Base-by-base conservation (phyloP, 2,329 filamentous ascomycete species). In the Cercospora zeina region DNA sequence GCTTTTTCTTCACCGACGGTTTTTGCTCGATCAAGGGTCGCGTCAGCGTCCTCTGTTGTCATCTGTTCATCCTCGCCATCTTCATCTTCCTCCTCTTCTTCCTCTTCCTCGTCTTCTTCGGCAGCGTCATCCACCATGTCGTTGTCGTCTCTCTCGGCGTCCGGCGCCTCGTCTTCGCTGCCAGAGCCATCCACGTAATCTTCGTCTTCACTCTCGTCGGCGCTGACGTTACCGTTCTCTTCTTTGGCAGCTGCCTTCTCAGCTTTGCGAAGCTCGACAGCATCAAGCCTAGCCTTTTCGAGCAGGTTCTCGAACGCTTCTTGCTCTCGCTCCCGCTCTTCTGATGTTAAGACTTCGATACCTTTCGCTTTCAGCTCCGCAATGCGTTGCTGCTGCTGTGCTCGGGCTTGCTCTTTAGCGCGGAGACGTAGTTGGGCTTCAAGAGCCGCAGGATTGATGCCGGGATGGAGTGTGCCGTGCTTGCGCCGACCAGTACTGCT, bases 241-340 rank as follows among this genome's bases (percentile, higher is more conserved):
- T 87, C 86, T 77, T 90, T 93, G 0, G 86, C 86, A 49, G 85
- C 87, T 30, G 85, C 88, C 66, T 87, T 87, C 77, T 99, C 95
- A 54, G 86, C 81, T 69, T 89, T 86, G 76, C 88, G 89, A 54
- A 97, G 87, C 68, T 89, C 87, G 49, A 89, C 85, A 1, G 88
- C 93, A 73, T 97, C 91, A 64, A 87, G 82, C 61, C 92, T 84
- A 19, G 93, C 93, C 70, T 88, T 92, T 53, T 93, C 89, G 27
- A 97, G 85, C 63, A 97, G 84, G 71, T 97, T 89, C 69, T 97
- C 95, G 11, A 96, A 86, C 62, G 93, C 87, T 61, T 89, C 87
- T 75, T 91, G 86, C 73, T 96, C 89, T 34, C 86, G 85, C 72
- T 93, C 89, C 19, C 90, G 86, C 74, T 99, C 93, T 75, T 97